Evolutionary conservation across 2,329 filamentous ascomycete genomes (phyloP), one percentile per base, ranked within the genome.

Genomic region (Magnaporthiopsis rhizophila): DNA sequence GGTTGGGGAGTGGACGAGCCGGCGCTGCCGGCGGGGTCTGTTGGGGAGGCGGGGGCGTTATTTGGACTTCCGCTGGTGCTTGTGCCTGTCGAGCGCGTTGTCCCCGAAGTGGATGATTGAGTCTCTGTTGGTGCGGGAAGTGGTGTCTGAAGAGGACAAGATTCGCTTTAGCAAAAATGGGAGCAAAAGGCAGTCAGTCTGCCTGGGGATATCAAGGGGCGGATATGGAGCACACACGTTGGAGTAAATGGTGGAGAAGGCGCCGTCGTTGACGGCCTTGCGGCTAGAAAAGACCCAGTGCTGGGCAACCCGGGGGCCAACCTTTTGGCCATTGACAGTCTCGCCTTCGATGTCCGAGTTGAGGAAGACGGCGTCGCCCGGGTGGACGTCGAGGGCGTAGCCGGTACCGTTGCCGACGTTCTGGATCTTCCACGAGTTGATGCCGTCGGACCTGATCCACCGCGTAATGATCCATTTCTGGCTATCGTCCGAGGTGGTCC

Each of bases 251-350:
- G 62, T 63, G 53, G 62, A 63, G 26, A 45, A 63, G 15, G 53
- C 57, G 5, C 57, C 62, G 30, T 63, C 62, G 34, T 63, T 28
- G 34, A 63, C 62, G n/a, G 50, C 30, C 2, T 28, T 38, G 30
- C 62, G 32, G 56, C 62, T 63, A 7, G 62, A 63, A 12, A 63
- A 59, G 21, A 63, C 62, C 62, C 62, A 63, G 34, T 63, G 62
- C 32, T 63, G 62, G 6, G 62, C 62, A n/a, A 60, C 58, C 30
- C 15, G 58, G 45, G 18, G 8, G 18, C 45, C 45, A 4, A 53
- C 45, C 60, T 62, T 45, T 12, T 34, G 53, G 30, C 21, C 34
- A 21, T 63, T 59, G 5, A 56, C 50, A n/a, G 28, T 28, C 11
- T 36, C 57, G 28, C 57, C 62, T n/a, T 63, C 62, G 13, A 63